Base-by-base conservation (phyloP, 371 early-diverging fungal species). In the Lichtheimia ornata region DNA sequence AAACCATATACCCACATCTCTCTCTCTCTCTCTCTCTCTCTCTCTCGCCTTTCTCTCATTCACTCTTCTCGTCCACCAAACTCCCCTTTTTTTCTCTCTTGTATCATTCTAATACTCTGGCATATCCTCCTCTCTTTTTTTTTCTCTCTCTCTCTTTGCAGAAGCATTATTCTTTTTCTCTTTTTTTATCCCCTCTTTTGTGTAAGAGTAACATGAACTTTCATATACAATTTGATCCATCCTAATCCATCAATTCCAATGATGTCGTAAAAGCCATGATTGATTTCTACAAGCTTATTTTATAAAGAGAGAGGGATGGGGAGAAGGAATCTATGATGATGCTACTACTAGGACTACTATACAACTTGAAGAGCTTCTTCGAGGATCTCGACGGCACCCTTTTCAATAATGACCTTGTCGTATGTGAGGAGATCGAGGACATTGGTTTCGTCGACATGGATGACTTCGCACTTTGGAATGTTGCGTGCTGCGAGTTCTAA, bases 391-490 rank as follows among this genome's bases (percentile, higher is more conserved):
- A 90, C 71, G 20, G 92, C 91, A 61, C 72, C 80, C 77, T 89
- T 88, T 63, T 95, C 96, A 61, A 93, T 71, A 24, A 94, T 79
- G 14, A 95, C 71, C 49, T 84, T 76, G 65, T 95, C 89, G 59
- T 87, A 86, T 57, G 90, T 87, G 66, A 95, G 63, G 51, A 94
- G 67, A 55, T 92, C 87, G 61, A 84, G 76, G 13, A 96, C 94
- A 59, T 95, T 93, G 3, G 90, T 82, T 53, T 91, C 89, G 50
- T 83, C 77, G 14, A 88, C 86, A 50, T 84, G 66, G 61, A 90
- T 78, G 12, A 88, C 77, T 59, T 86, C 84, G 45, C 89, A 84
- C 24, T 78, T 75, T 43, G 81, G 83, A 59, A 93, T 70, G 67
- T 91, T 91, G 56, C 87, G 82, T 28, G 82, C 81, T 20, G 93